Evolutionary conservation across 306 rosid species (phyloP), one percentile per base, ranked within the genome.

Genomic region (Quercus berberidifolia): DNA sequence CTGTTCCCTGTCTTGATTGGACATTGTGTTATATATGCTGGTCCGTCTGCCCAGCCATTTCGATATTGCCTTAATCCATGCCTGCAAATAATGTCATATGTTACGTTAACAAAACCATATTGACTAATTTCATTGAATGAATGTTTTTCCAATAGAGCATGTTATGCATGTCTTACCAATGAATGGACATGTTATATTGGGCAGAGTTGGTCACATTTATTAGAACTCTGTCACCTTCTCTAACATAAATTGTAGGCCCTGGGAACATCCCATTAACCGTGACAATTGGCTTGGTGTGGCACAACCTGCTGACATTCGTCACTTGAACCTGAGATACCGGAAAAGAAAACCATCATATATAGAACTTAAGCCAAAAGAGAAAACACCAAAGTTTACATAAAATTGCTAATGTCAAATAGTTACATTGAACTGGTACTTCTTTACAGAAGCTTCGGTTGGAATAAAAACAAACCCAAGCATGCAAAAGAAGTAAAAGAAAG

Each of bases 21-120:
- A 67, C 87, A 83, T 30, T 83, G 87, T 15, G 87, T 83, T 26
- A 83, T 72, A 6, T 83, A 83, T 5, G 84, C 87, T 19, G 84
- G 84, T n/a, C 87, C 87, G 25, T 83, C 87, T 9, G 84, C 87
- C 87, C 87, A 84, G 1, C 87, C 87, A 71, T 84, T 84, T 19
- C 84, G 13, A 64, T 79, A 80, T 21, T 84, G 87, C 79, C 76
- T 84, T 8, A 84, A 20, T 76, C 87, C 87, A 76, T 84, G 87
- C 87, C 87, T 79, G 74, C 2, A 52, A 46, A 18, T 26, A 13
- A 25, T 25, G 62, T 13, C 23, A 51, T 17, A 46, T 15, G 15
- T 63, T 51, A 5, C 57, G 15, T 70, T 26, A 43, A 49, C 3
- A 41, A 70, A 11, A 13, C 4, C n/a, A 23, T 5, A 4, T 12